Percentiles rank a stretch among this genome's conserved stretches.
Evolutionary conservation across 176 grass and related monocot species (phyloP).

Genomic region (Eleusine indica): DNA sequence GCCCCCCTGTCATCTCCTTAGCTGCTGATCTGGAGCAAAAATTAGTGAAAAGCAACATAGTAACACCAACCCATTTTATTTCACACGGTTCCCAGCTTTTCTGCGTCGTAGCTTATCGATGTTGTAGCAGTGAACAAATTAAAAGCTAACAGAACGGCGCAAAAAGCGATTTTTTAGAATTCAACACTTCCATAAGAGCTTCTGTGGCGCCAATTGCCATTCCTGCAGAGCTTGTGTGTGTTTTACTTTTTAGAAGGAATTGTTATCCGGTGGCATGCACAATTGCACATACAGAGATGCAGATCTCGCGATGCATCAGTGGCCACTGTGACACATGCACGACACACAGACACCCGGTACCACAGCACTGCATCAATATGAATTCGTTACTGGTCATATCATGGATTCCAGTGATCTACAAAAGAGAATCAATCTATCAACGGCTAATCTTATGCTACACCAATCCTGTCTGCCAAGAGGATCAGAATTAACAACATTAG

Average conservation of each 20-base stretch:
- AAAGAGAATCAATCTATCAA: slow-evolving; percentile 29
- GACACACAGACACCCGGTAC: background rate
- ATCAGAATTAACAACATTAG: slow-evolving; percentile 26
- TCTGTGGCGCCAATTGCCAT: background rate
- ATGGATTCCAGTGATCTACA: slow-evolving; percentile 10
- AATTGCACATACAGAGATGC: background rate
- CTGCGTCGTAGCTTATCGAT: background rate
- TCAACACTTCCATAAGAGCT: background rate
- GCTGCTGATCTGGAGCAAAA: slow-evolving; percentile 9
- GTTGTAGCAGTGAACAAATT: background rate
- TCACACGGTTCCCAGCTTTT: background rate
- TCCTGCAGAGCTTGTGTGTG: background rate
- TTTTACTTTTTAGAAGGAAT: background rate
- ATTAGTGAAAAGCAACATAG: background rate
- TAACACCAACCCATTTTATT: background rate
- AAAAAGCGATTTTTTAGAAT: background rate
- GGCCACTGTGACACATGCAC: slow-evolving; percentile 3
- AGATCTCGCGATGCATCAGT: background rate
- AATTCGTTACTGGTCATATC: slow-evolving; percentile 8
- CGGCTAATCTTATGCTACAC: background rate
- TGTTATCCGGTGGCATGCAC: background rate
- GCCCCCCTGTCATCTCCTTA: background rate
- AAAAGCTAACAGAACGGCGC: background rate
- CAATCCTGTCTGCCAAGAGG: slow-evolving; percentile 36
- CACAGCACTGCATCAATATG: background rate